These are phyloP conservation scores for Circinella umbellata DNA, from an alignment of 371 early-diverging fungal genomes.

Conservation along the genomic window DNA sequence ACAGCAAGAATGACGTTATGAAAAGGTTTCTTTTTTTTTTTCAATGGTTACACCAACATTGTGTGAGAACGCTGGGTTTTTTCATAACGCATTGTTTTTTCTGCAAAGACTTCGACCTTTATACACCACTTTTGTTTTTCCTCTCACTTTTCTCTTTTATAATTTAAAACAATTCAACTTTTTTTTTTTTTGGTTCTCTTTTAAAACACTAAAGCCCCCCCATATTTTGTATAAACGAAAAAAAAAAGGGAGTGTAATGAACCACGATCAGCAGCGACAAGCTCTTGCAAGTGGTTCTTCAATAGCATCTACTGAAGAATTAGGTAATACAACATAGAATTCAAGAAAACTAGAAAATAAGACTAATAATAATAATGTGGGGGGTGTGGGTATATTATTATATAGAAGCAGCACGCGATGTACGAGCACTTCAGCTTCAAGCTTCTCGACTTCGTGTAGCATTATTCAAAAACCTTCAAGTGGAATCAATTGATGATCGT, in stretches of 20 bases:
- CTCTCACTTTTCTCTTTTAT: no score
- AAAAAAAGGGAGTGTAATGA: neutral
- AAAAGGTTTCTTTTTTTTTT: no score
- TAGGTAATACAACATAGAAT: neutral
- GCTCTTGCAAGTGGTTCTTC: neutral
- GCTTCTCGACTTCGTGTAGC: slow-evolving; percentile 52
- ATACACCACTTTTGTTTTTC: no score
- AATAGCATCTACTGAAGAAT: neutral
- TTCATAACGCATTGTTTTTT: no score
- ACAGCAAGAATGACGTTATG: no score
- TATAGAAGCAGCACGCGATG: slow-evolving; percentile 35
- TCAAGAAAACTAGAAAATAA: neutral
- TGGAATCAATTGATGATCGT: slow-evolving; percentile 42
- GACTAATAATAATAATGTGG: neutral
- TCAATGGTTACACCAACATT: no score
- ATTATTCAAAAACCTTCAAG: slow-evolving; percentile 52
- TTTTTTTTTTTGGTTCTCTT: no score
- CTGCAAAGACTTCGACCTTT: no score
- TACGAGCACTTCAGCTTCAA: slow-evolving; percentile 46
- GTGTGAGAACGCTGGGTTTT: no score
- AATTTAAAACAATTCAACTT: no score
- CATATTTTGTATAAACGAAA: no score
- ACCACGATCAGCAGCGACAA: slow-evolving; percentile 3
- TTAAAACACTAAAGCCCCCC: no score
- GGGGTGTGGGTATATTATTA: neutral